phyloP scores from a whole-genome alignment of 371 early-diverging fungal genomes.

The Mucor piriformis region DNA sequence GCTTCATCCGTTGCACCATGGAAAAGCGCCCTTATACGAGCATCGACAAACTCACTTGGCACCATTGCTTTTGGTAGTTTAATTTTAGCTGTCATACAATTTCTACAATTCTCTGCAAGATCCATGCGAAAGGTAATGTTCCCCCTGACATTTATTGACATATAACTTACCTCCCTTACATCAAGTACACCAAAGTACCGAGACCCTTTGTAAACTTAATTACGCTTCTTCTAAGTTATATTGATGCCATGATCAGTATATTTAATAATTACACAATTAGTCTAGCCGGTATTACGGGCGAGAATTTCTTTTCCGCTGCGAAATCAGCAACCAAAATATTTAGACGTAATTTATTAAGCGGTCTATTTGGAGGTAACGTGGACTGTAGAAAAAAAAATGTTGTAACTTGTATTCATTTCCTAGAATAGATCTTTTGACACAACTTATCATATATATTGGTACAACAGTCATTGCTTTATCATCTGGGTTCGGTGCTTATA shows the following conservation, averaged over 20 bases:
- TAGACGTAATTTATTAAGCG: slow-evolving; percentile 71
- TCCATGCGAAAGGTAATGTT: slow-evolving; percentile 58
- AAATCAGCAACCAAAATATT: slow-evolving; percentile 71
- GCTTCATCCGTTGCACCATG: slow-evolving; percentile 38
- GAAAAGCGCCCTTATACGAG: slow-evolving; percentile 48
- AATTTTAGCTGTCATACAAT: slow-evolving; percentile 66
- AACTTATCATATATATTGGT: slow-evolving; percentile 57
- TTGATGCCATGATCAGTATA: slow-evolving; percentile 59
- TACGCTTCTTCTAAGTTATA: slow-evolving; percentile 24
- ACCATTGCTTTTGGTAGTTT: slow-evolving; percentile 71
- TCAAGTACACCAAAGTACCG: slow-evolving; percentile 36
- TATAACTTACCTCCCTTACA: no score
- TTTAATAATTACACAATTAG: slow-evolving; percentile 75
- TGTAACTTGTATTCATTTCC: neutral
- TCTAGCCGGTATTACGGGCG: slow-evolving; percentile 74
- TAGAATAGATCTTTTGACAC: slow-evolving; percentile 62
- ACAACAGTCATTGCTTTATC: slow-evolving; percentile 55
- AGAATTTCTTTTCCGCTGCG: slow-evolving; percentile 63
- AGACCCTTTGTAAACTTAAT: slow-evolving; percentile 35
- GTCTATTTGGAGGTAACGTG: slow-evolving; percentile 65
- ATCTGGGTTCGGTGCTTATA: slow-evolving; percentile 66
- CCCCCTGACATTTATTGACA: no score
- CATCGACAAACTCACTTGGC: slow-evolving; percentile 70
- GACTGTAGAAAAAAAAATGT: no score
- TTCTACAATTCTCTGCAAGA: slow-evolving; percentile 49